These are phyloP conservation scores for Parmales sp. DNA, from an alignment of 108 stramenopile species.

Conservation along the genomic window DNA sequence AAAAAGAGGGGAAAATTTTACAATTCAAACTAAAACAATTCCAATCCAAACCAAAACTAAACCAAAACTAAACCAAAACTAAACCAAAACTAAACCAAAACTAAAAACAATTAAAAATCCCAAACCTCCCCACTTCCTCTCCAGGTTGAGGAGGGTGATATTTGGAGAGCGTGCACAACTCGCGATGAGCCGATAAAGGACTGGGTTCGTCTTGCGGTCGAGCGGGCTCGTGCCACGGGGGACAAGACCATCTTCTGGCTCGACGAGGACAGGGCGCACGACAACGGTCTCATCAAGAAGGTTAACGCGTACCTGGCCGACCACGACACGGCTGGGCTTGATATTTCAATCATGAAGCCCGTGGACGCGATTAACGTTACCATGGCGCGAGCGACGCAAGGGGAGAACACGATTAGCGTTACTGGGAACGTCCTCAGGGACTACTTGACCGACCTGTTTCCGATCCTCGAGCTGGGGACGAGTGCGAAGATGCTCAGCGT, in stretches of 20 bases:
- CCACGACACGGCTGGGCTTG: slow-evolving; percentile 68
- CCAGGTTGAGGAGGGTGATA: slow-evolving; percentile 67
- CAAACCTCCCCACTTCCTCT: no score
- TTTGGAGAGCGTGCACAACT: slow-evolving; percentile 89
- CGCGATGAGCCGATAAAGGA: slow-evolving; percentile 82
- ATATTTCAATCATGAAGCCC: slow-evolving; percentile 80
- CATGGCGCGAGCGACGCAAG: slow-evolving; percentile 74
- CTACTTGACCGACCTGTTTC: slow-evolving; percentile 81
- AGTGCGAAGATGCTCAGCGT: slow-evolving; percentile 91
- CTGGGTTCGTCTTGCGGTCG: slow-evolving; percentile 80
- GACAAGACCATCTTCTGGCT: slow-evolving; percentile 78
- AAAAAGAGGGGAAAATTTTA: neutral
- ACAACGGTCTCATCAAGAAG: slow-evolving; percentile 64
- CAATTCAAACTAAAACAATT: no score
- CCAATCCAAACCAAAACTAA: no score
- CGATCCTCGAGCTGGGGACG: slow-evolving; percentile 83
- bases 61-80: no score
- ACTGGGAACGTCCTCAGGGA: slow-evolving; percentile 91
- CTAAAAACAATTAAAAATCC: no score
- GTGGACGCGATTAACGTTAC: slow-evolving; percentile 61
- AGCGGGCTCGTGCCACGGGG: slow-evolving; percentile 66
- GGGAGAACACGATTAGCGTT: slow-evolving; percentile 79
- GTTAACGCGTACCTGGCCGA: slow-evolving; percentile 74
- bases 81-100: no score
- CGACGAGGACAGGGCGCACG: slow-evolving; percentile 74